Evolutionary conservation across 352 stramenopile species (phyloP), one percentile per base, ranked within the genome.

Genomic region (Phytopythium cucurbitacearum): DNA sequence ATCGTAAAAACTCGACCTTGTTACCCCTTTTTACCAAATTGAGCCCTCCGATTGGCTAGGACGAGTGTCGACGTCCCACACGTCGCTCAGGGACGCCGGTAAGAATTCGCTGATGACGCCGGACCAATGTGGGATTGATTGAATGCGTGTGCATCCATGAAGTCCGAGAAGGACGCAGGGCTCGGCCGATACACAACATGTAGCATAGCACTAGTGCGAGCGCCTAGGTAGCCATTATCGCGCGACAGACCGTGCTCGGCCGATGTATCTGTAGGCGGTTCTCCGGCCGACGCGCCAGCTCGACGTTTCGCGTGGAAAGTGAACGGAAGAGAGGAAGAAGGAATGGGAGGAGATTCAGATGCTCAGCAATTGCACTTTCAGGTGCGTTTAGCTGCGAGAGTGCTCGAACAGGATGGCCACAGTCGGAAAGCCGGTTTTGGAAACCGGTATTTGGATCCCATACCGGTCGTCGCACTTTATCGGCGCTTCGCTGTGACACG

Each of bases 1-100:
- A 13, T 3, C 39, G 40, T 48, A 56, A 48, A 11, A 56, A 56
- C 6, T 28, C 7, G 13, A 13, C 10, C 40, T 65, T 56, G 59
- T 58, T 62, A 60, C 53, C 1, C 2, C 50, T 70, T 64, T 69
- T 79, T 76, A 65, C 59, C 48, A 5, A 47, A 60, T 54, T 9
- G 9, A 33, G 21, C 16, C 9, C 45, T 21, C 21, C 32, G 13
- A 86, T 86, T 86, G 75, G 75, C 34, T 51, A 44, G 65, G 59
- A 69, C 59, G 28, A 10, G 7, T 28, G 48, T 50, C 51, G 48
- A 54, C 41, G 56, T 58, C 53, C 46, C 34, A 34, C 47, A 37
- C 21, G 34, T 39, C 45, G 16, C 15, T 46, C 16, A 47, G n/a
- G 15, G n/a, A n/a, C 16, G 34, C 21, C 15, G 51, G 51, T 57